Evolutionary conservation across 768 basidiomycete genomes (phyloP).

Genomic region (Suillus discolor): DNA sequence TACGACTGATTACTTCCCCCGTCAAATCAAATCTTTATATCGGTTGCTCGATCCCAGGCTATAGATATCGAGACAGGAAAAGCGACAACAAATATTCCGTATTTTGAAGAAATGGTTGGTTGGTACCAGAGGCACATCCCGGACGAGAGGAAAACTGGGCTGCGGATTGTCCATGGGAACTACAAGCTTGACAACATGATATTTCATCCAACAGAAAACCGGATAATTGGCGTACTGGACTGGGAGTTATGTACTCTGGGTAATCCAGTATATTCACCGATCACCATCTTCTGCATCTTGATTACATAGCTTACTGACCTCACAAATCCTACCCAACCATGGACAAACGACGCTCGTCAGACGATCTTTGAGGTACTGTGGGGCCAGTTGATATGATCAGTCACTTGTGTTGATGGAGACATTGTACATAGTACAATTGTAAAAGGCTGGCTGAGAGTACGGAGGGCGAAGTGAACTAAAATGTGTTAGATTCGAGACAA

Average conservation of each 20-base stretch:
- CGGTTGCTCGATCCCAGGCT: conserved; percentile 71
- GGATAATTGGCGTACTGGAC: conserved; percentile 93
- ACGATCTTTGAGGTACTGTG: background rate
- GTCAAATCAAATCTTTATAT: conserved; percentile 93
- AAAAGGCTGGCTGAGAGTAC: too few species aligned
- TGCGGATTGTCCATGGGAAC: conserved; percentile 95
- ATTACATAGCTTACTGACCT: conserved; percentile 75
- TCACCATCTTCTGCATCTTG: background rate
- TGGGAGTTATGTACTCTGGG: conserved; percentile 98
- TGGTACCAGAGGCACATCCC: conserved; percentile 82
- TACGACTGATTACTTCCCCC: conserved; percentile 82
- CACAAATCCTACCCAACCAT: conserved; percentile 87
- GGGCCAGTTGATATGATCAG: background rate
- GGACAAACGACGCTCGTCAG: conserved; percentile 54
- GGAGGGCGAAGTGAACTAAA: too few species aligned
- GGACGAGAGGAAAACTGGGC: conserved; percentile 71
- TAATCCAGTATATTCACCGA: conserved; percentile 62
- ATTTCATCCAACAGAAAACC: conserved; percentile 90
- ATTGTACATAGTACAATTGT: background rate
- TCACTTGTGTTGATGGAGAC: background rate
- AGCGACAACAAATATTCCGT: conserved; percentile 71
- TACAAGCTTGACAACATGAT: conserved; percentile 98
- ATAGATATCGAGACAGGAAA: conserved; percentile 65
- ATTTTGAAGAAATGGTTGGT: conserved; percentile 65
- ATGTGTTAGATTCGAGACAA: too few species aligned